Evolutionary conservation across 495 filamentous ascomycete genomes (phyloP).

Genomic region (Aspergillus panamensis): DNA sequence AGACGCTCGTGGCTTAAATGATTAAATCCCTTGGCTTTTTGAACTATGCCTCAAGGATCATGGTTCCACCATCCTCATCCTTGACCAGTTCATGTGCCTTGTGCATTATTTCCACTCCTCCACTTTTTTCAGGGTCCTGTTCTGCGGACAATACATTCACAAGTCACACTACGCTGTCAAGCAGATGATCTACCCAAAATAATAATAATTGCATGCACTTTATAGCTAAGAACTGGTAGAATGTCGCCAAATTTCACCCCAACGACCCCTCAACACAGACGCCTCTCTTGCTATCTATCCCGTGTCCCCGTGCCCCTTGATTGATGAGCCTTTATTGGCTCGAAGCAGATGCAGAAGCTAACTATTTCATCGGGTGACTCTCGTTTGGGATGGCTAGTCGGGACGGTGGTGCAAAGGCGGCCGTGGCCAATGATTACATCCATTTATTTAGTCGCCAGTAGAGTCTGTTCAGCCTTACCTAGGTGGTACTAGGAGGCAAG

Average conservation of each 20-base stretch:
- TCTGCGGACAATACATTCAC: no score
- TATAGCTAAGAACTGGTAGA: not conserved
- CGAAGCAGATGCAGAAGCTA: not conserved
- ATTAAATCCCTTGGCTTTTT: not conserved
- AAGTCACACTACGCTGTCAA: no score
- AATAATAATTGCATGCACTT: not conserved
- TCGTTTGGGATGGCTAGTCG: not conserved
- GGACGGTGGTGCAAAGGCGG: no score
- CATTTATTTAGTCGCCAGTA: no score
- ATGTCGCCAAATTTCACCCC: slow-evolving; percentile 7
- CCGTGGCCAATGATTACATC: no score
- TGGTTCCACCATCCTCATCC: not conserved
- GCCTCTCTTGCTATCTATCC: not conserved
- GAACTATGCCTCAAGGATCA: not conserved
- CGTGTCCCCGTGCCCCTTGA: slow-evolving; percentile 15
- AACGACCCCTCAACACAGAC: not conserved
- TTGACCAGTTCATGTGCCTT: not conserved
- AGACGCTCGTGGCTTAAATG: not conserved
- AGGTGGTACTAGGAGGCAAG: no score
- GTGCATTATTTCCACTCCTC: no score
- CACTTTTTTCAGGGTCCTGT: no score
- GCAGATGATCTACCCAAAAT: not conserved
- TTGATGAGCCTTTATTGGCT: slow-evolving; percentile 16
- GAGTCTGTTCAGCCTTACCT: no score
- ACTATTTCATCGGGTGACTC: slow-evolving; percentile 14